Percentiles rank a stretch among this genome's conserved stretches.
phyloP scores from a whole-genome alignment of 2,329 filamentous ascomycete genomes.

The Colletotrichum brevisporum region DNA sequence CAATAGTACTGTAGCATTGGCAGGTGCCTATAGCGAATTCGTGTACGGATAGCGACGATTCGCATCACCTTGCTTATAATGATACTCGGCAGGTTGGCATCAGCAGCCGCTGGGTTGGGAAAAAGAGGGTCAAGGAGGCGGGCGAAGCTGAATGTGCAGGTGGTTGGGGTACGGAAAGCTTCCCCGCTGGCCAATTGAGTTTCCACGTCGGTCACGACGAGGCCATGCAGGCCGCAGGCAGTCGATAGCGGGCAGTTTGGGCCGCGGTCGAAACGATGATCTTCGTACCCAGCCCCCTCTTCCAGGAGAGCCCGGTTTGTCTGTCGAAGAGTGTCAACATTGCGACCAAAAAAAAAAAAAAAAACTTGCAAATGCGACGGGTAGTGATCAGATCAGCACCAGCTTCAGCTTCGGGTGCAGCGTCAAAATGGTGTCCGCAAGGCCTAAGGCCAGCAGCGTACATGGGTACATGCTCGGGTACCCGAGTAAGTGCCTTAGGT shows the following conservation, averaged over 20 bases:
- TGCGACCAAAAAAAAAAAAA: background rate
- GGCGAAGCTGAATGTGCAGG: slow-evolving; percentile 23
- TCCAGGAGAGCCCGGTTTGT: slow-evolving; percentile 1
- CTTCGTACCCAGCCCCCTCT: slow-evolving; percentile 32
- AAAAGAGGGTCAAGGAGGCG: slow-evolving; percentile 17
- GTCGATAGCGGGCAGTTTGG: slow-evolving; percentile 39
- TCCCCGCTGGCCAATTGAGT: slow-evolving; percentile 32
- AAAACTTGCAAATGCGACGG: slow-evolving; percentile 25
- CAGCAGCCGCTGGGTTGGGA: slow-evolving; percentile 21
- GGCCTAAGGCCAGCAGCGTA: too few relatives aligned
- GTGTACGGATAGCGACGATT: background rate
- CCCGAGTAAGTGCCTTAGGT: too few relatives aligned
- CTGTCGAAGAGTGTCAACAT: slow-evolving; percentile 16
- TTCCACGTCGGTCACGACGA: slow-evolving; percentile 10
- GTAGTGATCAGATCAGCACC: background rate
- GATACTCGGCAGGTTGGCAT: slow-evolving; percentile 20
- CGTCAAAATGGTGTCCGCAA: too few relatives aligned
- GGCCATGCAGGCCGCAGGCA: slow-evolving; percentile 40
- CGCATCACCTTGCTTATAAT: slow-evolving; percentile 15
- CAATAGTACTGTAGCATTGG: background rate
- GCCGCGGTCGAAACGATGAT: slow-evolving; percentile 34
- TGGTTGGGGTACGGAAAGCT: slow-evolving; percentile 34
- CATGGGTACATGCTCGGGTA: too few relatives aligned
- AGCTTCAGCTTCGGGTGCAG: background rate
- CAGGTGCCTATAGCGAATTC: background rate